Percentiles rank a stretch among this genome's conserved stretches.
phyloP scores from a whole-genome alignment of 352 stramenopile species.

The Pythium inflatum region DNA sequence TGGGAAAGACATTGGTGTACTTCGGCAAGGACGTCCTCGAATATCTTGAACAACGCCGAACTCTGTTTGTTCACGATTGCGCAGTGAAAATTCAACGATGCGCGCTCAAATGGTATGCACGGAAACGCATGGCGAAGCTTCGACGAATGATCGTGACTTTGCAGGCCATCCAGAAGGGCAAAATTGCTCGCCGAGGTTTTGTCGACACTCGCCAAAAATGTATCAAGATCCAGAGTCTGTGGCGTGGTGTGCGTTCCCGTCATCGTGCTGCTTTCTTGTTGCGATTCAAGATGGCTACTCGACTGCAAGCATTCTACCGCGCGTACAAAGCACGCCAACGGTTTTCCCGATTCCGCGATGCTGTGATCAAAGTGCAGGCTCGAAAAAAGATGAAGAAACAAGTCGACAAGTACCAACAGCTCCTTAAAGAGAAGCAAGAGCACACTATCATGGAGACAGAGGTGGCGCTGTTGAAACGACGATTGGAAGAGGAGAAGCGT shows the following conservation, averaged over 20 bases:
- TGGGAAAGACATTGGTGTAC: conserved; percentile 92
- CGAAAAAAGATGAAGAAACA: conserved; percentile 80
- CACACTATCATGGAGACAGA: conserved; percentile 79
- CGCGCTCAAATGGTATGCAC: conserved; percentile 58
- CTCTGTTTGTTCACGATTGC: conserved; percentile 70
- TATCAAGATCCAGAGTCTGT: conserved; percentile 73
- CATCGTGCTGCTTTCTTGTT: conserved; percentile 56
- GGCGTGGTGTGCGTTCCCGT: conserved; percentile 69
- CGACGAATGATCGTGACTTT: conserved; percentile 57
- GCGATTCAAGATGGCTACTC: conserved; percentile 61
- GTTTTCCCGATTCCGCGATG: conserved; percentile 61
- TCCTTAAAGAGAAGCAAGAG: conserved; percentile 67
- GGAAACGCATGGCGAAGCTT: conserved; percentile 53
- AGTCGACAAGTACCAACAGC: conserved; percentile 64
- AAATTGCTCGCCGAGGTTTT: conserved; percentile 49
- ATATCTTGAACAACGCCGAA: conserved; percentile 81
- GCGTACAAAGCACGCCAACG: conserved; percentile 50
- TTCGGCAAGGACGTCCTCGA: conserved; percentile 94
- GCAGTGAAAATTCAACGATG: conserved; percentile 67
- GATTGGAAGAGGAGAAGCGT: conserved; percentile 80
- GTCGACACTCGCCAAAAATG: conserved; percentile 45
- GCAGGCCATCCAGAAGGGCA: conserved; percentile 61
- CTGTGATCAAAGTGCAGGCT: conserved; percentile 74
- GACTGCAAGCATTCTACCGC: conserved; percentile 64
- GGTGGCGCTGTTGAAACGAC: conserved; percentile 71